These are phyloP conservation scores for Saccharomycopsis fodiens DNA, from an alignment of 805 yeast species.

Conservation along the genomic window DNA sequence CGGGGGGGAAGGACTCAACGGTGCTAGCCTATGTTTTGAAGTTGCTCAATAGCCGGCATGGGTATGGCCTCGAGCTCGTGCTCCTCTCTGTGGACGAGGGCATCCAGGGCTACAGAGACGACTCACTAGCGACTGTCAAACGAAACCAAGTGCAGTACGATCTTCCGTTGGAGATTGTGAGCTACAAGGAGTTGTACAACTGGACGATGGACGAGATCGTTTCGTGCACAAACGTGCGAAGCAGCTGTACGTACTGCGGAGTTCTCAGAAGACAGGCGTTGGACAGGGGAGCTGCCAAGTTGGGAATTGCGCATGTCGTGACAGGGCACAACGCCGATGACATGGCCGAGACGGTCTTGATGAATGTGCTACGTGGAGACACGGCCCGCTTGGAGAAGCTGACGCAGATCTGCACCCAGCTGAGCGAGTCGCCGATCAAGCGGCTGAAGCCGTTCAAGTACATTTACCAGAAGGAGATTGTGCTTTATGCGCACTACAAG, in stretches of 20 bases:
- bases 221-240: slow-evolving; percentile 85
- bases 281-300: slow-evolving; percentile 88
- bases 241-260: slow-evolving; percentile 97
- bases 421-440: slow-evolving; percentile 78
- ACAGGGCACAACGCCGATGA: slow-evolving; percentile 99
- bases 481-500: slow-evolving; percentile 92
- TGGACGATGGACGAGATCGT: slow-evolving; percentile 99
- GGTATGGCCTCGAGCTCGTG: slow-evolving; percentile 81
- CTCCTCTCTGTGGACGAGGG: slow-evolving; percentile 93
- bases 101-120: slow-evolving; percentile 93
- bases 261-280: slow-evolving; percentile 93
- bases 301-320: slow-evolving; percentile 83
- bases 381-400: slow-evolving; percentile 86
- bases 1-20: slow-evolving; percentile 98
- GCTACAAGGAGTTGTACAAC: slow-evolving; percentile 81
- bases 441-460: slow-evolving; percentile 95
- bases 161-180: slow-evolving; percentile 73
- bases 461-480: slow-evolving; percentile 95
- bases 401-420: slow-evolving; percentile 75
- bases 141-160: slow-evolving; percentile 81
- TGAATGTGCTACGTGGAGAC: slow-evolving; percentile 95
- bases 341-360: slow-evolving; percentile 95
- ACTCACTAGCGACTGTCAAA: slow-evolving; percentile 92
- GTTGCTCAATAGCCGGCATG: slow-evolving; percentile 76
- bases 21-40: slow-evolving; percentile 86